Conservation (phyloP, 345 rosid species). For the Aquilaria sinensis region DNA sequence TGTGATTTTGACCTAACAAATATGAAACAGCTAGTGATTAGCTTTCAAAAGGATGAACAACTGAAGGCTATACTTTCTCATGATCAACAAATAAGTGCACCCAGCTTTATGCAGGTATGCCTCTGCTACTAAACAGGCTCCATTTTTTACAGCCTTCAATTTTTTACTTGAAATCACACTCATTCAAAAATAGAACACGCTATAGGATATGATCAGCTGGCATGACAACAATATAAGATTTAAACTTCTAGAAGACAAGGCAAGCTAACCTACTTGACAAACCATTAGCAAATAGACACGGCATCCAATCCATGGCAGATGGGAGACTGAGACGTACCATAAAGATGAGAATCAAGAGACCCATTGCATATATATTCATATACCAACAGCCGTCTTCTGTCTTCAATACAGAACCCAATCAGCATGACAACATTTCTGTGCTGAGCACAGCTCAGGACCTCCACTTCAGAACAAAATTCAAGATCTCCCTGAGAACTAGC, state of each 20-base stretch:
- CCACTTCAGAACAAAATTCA: slow-evolving; percentile 98
- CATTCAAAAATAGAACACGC: neutral
- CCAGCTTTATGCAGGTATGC: too few species aligned
- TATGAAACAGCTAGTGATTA: neutral
- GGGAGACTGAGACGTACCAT: slow-evolving; percentile 43
- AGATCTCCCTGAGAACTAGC: slow-evolving; percentile 99
- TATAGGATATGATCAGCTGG: too few species aligned
- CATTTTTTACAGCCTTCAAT: too few species aligned
- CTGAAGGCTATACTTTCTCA: too few species aligned
- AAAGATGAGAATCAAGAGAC: slow-evolving; percentile 92
- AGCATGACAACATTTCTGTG: slow-evolving; percentile 97
- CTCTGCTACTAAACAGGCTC: too few species aligned
- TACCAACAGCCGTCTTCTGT: slow-evolving; percentile 84
- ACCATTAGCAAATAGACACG: too few species aligned
- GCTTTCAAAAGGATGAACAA: neutral
- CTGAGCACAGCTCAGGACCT: slow-evolving; percentile 98
- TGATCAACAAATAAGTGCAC: too few species aligned
- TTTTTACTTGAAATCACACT: too few species aligned
- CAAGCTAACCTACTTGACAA: too few species aligned
- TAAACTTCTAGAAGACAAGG: too few species aligned
- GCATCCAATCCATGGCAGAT: too few species aligned
- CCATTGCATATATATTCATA: slow-evolving; percentile 98
- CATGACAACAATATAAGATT: too few species aligned
- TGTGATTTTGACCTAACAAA: slow-evolving; percentile 56
- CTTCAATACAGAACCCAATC: slow-evolving; percentile 96